Conservation (phyloP, 495 filamentous ascomycete species). For the Penicillium salamii region DNA sequence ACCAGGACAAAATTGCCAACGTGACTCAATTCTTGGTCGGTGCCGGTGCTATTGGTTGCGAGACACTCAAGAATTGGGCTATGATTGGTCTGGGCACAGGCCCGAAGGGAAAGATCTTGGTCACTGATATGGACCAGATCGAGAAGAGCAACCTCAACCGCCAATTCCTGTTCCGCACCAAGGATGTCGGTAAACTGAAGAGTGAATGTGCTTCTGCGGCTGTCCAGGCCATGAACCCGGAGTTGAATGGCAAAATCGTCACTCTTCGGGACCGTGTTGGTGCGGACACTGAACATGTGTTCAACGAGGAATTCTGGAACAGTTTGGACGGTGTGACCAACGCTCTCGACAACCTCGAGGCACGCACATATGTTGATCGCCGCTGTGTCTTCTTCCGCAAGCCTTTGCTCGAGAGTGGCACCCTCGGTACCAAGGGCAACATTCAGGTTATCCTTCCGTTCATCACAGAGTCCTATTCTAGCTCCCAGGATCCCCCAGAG, state of each 20-base stretch:
- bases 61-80: conserved; percentile 99
- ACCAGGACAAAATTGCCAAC: conserved; percentile 89
- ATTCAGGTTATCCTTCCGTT: conserved; percentile 89
- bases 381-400: conserved; percentile 99
- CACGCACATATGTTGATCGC: conserved; percentile 94
- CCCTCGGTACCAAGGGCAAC: conserved; percentile 97
- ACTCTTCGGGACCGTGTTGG: conserved; percentile 87
- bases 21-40: conserved; percentile 91
- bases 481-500: conserved; percentile 96
- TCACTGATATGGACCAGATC: conserved; percentile 98
- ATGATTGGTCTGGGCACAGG: conserved; percentile 95
- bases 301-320: conserved; percentile 94
- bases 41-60: conserved; percentile 95
- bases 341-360: conserved; percentile 96
- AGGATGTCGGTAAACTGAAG: conserved; percentile 96
- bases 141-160: conserved; percentile 99
- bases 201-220: conserved; percentile 90
- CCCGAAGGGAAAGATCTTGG: conserved; percentile 79
- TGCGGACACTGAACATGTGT: conserved; percentile 88
- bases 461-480: conserved; percentile 96
- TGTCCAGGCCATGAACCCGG: conserved; percentile 91
- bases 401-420: conserved; percentile 93
- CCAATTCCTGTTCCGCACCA: conserved; percentile 92
- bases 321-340: conserved; percentile 91
- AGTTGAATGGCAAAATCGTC: conserved; percentile 79